A percentile compares a stretch with the other conserved stretches of the same genome.
These are phyloP conservation scores for Neurospora sp. DNA, from an alignment of 2,329 filamentous ascomycete genomes.

Conservation along the genomic window DNA sequence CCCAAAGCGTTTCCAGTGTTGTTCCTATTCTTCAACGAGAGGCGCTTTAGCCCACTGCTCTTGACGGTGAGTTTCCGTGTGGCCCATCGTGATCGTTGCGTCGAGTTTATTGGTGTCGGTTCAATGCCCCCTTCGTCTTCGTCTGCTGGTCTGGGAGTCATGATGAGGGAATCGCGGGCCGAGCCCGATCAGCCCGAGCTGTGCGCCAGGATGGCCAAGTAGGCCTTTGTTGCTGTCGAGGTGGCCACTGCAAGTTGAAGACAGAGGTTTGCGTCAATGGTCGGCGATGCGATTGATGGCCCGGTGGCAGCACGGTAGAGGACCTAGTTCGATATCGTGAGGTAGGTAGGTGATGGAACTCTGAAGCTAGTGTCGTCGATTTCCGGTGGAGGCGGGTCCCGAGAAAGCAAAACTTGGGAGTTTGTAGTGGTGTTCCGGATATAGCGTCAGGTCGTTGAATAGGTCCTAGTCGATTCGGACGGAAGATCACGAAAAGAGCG, in stretches of 20 bases:
- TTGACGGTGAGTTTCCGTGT: constrained; percentile 77
- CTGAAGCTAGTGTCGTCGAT: not conserved
- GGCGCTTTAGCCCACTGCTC: constrained; percentile 68
- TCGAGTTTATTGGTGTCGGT: constrained; percentile 8
- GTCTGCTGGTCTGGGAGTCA: constrained; percentile 26
- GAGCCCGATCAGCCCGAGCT: constrained; percentile 32
- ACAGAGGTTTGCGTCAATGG: constrained; percentile 3
- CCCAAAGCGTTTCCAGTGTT: constrained; percentile 52
- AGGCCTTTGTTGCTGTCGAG: constrained; percentile 18
- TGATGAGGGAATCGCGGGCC: constrained; percentile 29
- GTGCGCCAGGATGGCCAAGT: constrained; percentile 31
- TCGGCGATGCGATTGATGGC: not conserved
- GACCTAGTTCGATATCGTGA: not conserved
- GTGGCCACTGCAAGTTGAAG: constrained; percentile 10
- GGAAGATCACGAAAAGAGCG: not conserved
- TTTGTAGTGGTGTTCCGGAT: not conserved
- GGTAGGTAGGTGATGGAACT: not conserved
- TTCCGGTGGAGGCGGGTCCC: not conserved
- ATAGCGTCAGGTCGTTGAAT: not conserved
- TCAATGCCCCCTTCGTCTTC: constrained; percentile 9
- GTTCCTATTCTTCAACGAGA: constrained; percentile 70
- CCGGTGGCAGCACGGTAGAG: not conserved
- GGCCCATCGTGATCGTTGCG: constrained; percentile 83
- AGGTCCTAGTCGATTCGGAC: not conserved
- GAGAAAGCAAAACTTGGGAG: not conserved